Conservation (phyloP, 805 yeast genomes). For the Pichia membranifaciens region DNA sequence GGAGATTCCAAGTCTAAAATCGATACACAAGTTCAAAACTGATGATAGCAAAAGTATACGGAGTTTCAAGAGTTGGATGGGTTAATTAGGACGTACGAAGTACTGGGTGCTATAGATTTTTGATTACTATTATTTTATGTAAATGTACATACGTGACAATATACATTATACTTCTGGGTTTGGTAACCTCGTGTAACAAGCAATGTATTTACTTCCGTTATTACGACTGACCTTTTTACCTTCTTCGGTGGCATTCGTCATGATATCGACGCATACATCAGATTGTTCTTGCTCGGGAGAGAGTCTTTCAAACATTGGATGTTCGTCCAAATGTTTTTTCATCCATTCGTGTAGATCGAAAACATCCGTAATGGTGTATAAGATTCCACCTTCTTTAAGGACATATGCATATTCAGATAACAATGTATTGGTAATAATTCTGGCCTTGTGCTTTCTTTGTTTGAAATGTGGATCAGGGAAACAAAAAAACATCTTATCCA, state of each 20-base stretch:
- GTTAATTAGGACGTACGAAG: too few species aligned
- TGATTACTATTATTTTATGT: too few species aligned
- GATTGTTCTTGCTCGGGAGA: constrained; percentile 68
- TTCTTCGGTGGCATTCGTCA: constrained; percentile 94
- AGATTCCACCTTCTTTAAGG: constrained; percentile 75
- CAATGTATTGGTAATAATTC: constrained; percentile 87
- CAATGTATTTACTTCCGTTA: constrained; percentile 79
- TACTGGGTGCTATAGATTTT: too few species aligned
- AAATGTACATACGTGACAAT: too few species aligned
- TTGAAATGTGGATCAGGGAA: constrained; percentile 99
- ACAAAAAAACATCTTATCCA: constrained; percentile 91
- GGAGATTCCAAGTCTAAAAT: constrained; percentile 34
- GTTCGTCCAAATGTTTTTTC: constrained; percentile 85
- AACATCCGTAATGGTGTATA: constrained; percentile 95
- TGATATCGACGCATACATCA: constrained; percentile 78
- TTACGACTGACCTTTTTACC: constrained; percentile 95
- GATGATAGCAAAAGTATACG: constrained; percentile 31
- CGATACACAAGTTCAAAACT: constrained; percentile 31
- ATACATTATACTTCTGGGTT: constrained; percentile 37
- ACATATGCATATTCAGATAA: constrained; percentile 90
- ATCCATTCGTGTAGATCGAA: constrained; percentile 92
- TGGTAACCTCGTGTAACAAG: constrained; percentile 76
- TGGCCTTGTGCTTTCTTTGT: constrained; percentile 93
- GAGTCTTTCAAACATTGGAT: constrained; percentile 84
- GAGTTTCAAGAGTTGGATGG: constrained; percentile 32